Evolutionary conservation across 148 eudicot genomes (phyloP), one percentile per base, ranked within the genome.

Genomic region (Vaccinium macrocarpon): DNA sequence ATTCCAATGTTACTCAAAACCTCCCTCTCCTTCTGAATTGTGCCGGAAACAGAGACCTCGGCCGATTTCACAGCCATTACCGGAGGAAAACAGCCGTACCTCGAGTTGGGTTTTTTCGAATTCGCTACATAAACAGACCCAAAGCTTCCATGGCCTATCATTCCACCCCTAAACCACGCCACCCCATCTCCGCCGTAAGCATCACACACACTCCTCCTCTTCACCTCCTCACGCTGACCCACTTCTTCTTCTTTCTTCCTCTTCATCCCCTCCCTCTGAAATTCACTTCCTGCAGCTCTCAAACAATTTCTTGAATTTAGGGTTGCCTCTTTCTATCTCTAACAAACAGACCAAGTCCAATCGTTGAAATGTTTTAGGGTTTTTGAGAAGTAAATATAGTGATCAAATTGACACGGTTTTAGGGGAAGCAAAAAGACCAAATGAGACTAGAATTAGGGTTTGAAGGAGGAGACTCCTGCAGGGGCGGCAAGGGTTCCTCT

Each of bases 61-160:
- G 87, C 86, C 13, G 87, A 88, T 57, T 88, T 90, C 32, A 88
- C 90, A 38, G 90, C 90, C 89, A 90, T 88, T 4, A 81, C 29
- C 5, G 81, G 23, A 0, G 91, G 90, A 72, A 76, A 88, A 16
- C 75, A 86, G 2, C 82, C 53, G 66, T 76, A 87, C 78, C 32
- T 78, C 15, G 76, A 84, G 56, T 59, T 80, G 46, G 90, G 90
- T 48, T 86, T 86, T 76, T 86, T 89, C 16, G 80, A 76, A 71
- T 42, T 81, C 11, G 88, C 90, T 35, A 88, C 38, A 85, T 70
- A 86, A 46, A 89, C 89, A 10, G 87, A 85, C 68, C 89, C 91
- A 49, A 86, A 89, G 55, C 88, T 81, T n/a, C 92, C 92, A 83
- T 90, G 84, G 2, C 92, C 92, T 0, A 90, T 77, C 83, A 86